Conservation (phyloP, 805 yeast genomes). For the Yarrowia osloensis region DNA sequence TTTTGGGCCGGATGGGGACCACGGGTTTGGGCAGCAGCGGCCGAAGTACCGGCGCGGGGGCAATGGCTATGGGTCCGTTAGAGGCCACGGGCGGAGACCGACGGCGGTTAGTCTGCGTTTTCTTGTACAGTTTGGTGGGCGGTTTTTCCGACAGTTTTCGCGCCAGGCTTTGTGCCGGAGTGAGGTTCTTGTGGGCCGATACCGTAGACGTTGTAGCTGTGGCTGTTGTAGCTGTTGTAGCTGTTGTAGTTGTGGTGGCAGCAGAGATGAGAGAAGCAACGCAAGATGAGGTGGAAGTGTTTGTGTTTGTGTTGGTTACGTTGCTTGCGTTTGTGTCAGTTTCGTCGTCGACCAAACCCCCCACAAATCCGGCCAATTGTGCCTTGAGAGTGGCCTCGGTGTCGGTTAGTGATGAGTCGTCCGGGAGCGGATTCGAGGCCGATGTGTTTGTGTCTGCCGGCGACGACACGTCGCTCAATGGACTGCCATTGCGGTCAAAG, state of each 20-base stretch:
- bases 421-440: not conserved
- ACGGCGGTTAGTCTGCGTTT: slow-evolving; percentile 18
- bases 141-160: slow-evolving; percentile 26
- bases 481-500: slow-evolving; percentile 25
- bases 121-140: slow-evolving; percentile 23
- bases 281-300: too few relatives aligned
- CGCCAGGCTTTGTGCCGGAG: slow-evolving; percentile 27
- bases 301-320: not conserved
- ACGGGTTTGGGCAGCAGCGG: slow-evolving; percentile 26
- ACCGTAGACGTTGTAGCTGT: not conserved
- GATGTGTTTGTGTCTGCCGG: slow-evolving; percentile 1
- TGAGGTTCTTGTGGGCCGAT: not conserved
- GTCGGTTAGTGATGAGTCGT: slow-evolving; percentile 7
- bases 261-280: not conserved
- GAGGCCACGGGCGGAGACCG: slow-evolving; percentile 21
- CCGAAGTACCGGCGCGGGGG: slow-evolving; percentile 23
- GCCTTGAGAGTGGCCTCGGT: slow-evolving; percentile 27
- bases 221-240: not conserved
- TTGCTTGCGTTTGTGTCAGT: not conserved
- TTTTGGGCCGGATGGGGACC: slow-evolving; percentile 23
- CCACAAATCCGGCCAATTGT: slow-evolving; percentile 21
- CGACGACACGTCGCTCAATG: slow-evolving; percentile 18
- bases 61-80: slow-evolving; percentile 25
- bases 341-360: not conserved
- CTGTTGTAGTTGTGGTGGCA: not conserved